These are phyloP conservation scores for Turnera subulata DNA, from an alignment of 345 rosid genomes.

Conservation along the genomic window DNA sequence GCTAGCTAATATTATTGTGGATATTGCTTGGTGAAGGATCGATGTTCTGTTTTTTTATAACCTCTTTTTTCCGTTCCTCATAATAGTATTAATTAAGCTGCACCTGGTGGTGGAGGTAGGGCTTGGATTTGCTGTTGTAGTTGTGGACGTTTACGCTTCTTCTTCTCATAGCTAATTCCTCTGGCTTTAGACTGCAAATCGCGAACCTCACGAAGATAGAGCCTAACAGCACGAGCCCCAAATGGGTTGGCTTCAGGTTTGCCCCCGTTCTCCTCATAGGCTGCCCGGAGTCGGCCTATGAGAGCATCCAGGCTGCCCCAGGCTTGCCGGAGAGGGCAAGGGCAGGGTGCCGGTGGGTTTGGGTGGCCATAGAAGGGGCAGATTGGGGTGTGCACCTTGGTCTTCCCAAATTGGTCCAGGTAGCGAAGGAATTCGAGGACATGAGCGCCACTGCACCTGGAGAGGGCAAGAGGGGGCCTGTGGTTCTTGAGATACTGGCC, in stretches of 20 bases:
- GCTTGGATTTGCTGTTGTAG: conserved; percentile 34
- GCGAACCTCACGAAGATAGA: conserved; percentile 29
- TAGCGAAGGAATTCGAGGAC: conserved; percentile 33
- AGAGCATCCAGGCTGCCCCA: conserved; percentile 33
- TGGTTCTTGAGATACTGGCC: conserved; percentile 35
- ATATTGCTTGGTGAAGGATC: conserved; percentile 1
- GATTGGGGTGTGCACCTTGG: conserved; percentile 31
- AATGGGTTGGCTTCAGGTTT: conserved; percentile 30
- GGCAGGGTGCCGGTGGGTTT: conserved; percentile 36
- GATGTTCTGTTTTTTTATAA: neutral
- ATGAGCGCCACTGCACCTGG: conserved; percentile 38
- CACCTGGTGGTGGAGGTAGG: conserved; percentile 33
- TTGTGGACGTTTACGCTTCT: conserved; percentile 33
- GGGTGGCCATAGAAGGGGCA: conserved; percentile 39
- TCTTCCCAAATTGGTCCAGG: conserved; percentile 30
- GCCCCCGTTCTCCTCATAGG: conserved; percentile 31
- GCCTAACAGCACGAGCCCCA: conserved; percentile 32
- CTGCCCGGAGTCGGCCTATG: conserved; percentile 29
- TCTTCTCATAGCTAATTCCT: conserved; percentile 33
- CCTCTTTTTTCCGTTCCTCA: neutral
- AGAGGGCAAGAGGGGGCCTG: conserved; percentile 28
- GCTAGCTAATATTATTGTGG: neutral
- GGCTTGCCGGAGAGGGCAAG: conserved; percentile 37
- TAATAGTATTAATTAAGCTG: conserved; percentile 29
- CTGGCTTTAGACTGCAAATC: conserved; percentile 31